phyloP scores from a whole-genome alignment of 164 flowering plant species.

The Vitis rotundifolia region DNA sequence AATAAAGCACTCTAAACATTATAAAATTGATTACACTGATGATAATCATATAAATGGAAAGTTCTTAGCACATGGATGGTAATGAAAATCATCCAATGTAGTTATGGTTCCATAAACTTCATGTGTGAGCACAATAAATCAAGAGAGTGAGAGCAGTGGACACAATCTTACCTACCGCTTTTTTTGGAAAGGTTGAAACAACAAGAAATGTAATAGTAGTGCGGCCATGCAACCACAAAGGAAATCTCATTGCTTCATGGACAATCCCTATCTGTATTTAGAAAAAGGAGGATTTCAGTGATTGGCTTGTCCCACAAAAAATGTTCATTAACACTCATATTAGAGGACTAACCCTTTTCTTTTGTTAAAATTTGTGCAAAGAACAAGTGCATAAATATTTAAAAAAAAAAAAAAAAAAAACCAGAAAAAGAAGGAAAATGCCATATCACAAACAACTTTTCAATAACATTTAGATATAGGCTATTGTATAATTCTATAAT shows the following conservation, averaged over 20 bases:
- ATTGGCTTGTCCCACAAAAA: background rate
- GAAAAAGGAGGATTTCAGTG: background rate
- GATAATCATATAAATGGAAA: no score
- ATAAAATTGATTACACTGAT: background rate
- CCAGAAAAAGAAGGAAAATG: no score
- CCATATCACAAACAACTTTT: no score
- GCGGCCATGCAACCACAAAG: constrained; percentile 90
- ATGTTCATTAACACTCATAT: background rate
- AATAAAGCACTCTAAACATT: no score
- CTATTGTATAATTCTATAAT: background rate
- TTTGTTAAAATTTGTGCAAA: background rate
- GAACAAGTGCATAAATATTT: background rate
- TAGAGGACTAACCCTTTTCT: background rate
- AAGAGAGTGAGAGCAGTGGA: background rate
- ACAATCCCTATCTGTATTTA: constrained; percentile 71
- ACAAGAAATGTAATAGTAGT: constrained; percentile 64
- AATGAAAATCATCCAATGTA: background rate
- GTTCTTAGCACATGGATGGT: no score
- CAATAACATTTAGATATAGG: background rate
- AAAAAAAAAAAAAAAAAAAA: background rate
- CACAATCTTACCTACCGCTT: constrained; percentile 71
- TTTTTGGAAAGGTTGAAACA: constrained; percentile 72
- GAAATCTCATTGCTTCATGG: constrained; percentile 83
- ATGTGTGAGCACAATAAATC: background rate
- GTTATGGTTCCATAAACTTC: background rate